Base-by-base conservation (phyloP, 73 alveolate species). In the Stentor roeselii region DNA sequence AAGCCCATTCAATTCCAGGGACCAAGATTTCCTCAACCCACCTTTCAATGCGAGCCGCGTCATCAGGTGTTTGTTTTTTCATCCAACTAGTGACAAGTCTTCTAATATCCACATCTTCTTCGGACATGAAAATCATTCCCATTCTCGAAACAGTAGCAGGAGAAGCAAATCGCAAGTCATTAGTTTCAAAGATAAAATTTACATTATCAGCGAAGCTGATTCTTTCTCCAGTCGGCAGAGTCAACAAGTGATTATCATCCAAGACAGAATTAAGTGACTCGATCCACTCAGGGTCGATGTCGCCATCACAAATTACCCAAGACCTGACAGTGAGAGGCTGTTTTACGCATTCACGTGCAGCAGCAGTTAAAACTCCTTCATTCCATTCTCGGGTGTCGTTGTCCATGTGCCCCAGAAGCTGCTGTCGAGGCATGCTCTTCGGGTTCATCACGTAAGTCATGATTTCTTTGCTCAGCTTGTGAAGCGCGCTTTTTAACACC, bases 251-350 rank as follows among this genome's bases (percentile, higher is more conserved):
- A 89, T 98, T 98, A 90, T 98, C 99, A 92, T 98, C 99, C 61
- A 98, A 97, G 40, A 98, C 99, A 11, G 99, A 95, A 90, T 96
- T 96, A 34, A 97, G 90, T 42, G 99, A 94, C 90, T 98, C 99
- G 84, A 97, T 96, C 99, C 99, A 98, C 82, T 97, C 99, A 36
- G 99, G 99, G 83, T 98, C 99, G 67, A 98, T 97, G 86, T 98
- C 99, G 21, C 99, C 99, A 91, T 98, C 99, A 75, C 99, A 96
- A 27, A 98, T 96, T 58, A 98, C 97, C 99, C 99, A 98, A 87
- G 99, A 94, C 87, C 93, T 92, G 21, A 97, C 98, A 60, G 94
- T 99, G 15, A 90, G 39, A 0, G 99, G 98, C 83, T 98, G 99
- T 86, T 98, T 98, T 87, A 97, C 99, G 77, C 98, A 98, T 83